These are phyloP conservation scores for Taphrina confusa DNA, from an alignment of 1,139 yeast genomes.

Conservation along the genomic window DNA sequence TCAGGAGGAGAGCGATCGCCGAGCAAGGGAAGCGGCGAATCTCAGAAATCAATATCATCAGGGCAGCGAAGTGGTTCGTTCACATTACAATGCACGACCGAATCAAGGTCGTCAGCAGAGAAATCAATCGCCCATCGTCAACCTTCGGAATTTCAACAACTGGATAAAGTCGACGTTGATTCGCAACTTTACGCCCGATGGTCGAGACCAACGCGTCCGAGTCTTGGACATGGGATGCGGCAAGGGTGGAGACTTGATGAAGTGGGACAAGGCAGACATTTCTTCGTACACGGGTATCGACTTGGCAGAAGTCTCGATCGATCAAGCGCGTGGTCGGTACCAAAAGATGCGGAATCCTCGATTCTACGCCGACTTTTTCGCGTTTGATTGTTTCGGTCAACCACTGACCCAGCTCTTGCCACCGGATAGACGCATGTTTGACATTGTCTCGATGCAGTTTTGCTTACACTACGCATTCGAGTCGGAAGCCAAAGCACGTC, in stretches of 20 bases:
- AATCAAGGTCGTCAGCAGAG: slow-evolving; percentile 67
- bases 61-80: slow-evolving; percentile 57
- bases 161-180: slow-evolving; percentile 86
- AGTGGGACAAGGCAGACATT: slow-evolving; percentile 75
- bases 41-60: slow-evolving; percentile 24
- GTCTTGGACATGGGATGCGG: slow-evolving; percentile 94
- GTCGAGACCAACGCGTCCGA: slow-evolving; percentile 51
- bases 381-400: slow-evolving; percentile 85
- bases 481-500: slow-evolving; percentile 74
- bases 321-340: slow-evolving; percentile 80
- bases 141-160: slow-evolving; percentile 84
- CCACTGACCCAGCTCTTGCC: slow-evolving; percentile 71
- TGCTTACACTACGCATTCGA: slow-evolving; percentile 94
- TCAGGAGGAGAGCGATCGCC: slow-evolving; percentile 26
- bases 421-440: slow-evolving; percentile 52
- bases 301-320: slow-evolving; percentile 82
- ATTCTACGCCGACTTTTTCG: slow-evolving; percentile 75
- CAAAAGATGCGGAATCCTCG: slow-evolving; percentile 54
- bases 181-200: slow-evolving; percentile 57
- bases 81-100: slow-evolving; percentile 85
- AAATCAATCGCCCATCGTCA: slow-evolving; percentile 77
- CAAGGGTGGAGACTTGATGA: slow-evolving; percentile 93
- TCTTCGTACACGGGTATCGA: slow-evolving; percentile 86
- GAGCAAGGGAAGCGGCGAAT: slow-evolving; percentile 26
- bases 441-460: slow-evolving; percentile 84